phyloP scores from a whole-genome alignment of 305 asterid genomes.

The Fraxinus dipetala region DNA sequence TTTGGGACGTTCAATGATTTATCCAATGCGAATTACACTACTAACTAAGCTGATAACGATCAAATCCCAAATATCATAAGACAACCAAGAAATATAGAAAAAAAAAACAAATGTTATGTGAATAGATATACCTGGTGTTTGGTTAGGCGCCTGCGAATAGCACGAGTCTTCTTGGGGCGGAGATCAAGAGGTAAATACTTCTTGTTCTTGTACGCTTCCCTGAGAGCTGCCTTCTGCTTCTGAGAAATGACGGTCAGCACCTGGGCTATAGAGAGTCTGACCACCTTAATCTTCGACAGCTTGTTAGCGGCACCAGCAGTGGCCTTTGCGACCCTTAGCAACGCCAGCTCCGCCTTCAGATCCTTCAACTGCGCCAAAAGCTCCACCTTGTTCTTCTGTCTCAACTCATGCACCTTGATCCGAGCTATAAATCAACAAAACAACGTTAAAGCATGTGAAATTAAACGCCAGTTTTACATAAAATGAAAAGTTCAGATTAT shows the following conservation, averaged over 20 bases:
- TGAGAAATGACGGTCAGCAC: constrained; percentile 55
- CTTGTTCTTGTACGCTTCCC: constrained; percentile 55
- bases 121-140: constrained; percentile 44
- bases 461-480: not conserved
- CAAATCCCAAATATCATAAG: no score
- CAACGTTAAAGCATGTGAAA: not conserved
- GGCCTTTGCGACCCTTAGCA: constrained; percentile 68
- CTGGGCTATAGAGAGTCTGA: constrained; percentile 53
- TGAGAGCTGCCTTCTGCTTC: constrained; percentile 50
- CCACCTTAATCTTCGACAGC: constrained; percentile 68
- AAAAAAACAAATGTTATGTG: not conserved
- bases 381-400: constrained; percentile 55
- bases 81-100: no score
- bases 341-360: constrained; percentile 72
- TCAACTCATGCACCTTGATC: constrained; percentile 75
- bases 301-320: constrained; percentile 81
- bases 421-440: constrained; percentile 36
- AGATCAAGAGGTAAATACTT: constrained; percentile 56
- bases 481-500: not conserved
- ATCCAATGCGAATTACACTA: not conserved
- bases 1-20: not conserved
- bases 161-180: constrained; percentile 61
- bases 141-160: constrained; percentile 54
- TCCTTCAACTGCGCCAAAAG: constrained; percentile 65
- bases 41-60: no score